Conservation (phyloP, 768 basidiomycete species). For the Rhodotorula diobovata region DNA sequence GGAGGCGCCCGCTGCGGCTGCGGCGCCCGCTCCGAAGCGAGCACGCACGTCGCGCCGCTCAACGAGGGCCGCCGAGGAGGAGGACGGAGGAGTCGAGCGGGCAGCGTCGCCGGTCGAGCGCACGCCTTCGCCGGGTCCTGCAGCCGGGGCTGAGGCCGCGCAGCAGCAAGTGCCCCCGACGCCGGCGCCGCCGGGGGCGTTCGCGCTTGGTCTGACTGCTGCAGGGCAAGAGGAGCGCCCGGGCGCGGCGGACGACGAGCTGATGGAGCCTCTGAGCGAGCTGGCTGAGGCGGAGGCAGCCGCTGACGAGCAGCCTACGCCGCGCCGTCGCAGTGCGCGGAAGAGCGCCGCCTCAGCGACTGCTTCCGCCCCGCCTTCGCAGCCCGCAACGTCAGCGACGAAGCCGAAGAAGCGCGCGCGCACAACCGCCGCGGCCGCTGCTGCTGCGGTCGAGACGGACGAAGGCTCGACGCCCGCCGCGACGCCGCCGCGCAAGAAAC, state of each 20-base stretch:
- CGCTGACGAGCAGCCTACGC: background rate
- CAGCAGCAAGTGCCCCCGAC: background rate
- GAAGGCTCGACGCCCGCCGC: background rate
- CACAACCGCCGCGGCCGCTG: background rate
- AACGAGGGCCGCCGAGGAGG: no score
- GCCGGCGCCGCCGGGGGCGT: slow-evolving; percentile 32
- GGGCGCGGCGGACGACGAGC: background rate
- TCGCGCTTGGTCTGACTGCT: background rate
- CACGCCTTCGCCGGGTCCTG: background rate
- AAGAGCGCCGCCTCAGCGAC: background rate
- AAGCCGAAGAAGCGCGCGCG: background rate
- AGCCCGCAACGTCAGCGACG: background rate
- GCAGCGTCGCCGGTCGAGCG: no score
- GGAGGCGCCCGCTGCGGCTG: slow-evolving; percentile 40
- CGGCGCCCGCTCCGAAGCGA: no score
- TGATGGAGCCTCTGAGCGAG: background rate
- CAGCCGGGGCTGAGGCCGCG: background rate
- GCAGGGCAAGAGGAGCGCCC: background rate
- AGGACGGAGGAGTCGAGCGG: no score
- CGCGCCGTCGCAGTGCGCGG: background rate
- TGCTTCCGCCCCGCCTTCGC: background rate
- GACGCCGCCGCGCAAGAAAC: background rate
- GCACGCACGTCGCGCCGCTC: no score
- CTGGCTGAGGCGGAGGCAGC: no score
- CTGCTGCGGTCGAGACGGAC: background rate